Conservation (phyloP, 495 filamentous ascomycete genomes). For the Sphaerosporella brunnea region DNA sequence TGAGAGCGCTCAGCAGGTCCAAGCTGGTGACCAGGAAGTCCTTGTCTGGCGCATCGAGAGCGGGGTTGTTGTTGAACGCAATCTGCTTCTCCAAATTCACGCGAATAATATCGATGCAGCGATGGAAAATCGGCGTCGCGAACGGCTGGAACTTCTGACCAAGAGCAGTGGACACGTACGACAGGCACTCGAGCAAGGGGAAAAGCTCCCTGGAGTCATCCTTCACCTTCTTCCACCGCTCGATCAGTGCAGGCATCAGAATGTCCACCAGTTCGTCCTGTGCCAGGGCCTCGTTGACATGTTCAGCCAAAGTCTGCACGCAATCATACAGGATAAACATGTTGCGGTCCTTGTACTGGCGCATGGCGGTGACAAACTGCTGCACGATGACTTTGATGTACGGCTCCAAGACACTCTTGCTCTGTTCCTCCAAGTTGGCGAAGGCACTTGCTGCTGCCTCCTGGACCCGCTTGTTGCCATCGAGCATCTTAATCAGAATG, state of each 20-base stretch:
- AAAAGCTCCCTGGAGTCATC: constrained; percentile 90
- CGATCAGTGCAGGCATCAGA: constrained; percentile 87
- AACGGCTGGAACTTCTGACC: constrained; percentile 68
- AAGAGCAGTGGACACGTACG: constrained; percentile 80
- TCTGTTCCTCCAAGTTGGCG: constrained; percentile 88
- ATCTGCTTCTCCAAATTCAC: constrained; percentile 66
- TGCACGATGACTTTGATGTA: constrained; percentile 81
- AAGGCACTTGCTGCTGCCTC: constrained; percentile 94
- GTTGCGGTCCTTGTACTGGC: constrained; percentile 91
- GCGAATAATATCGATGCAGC: constrained; percentile 81
- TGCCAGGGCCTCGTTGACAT: constrained; percentile 62
- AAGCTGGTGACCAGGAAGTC: constrained; percentile 95
- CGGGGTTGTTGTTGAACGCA: constrained; percentile 42
- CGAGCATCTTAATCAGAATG: constrained; percentile 81
- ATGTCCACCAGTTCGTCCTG: constrained; percentile 59
- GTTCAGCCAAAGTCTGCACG: constrained; percentile 89
- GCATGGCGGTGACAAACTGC: constrained; percentile 84
- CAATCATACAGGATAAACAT: constrained; percentile 99
- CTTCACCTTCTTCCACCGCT: constrained; percentile 68
- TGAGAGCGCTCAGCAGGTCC: constrained; percentile 82
- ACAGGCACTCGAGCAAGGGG: constrained; percentile 83
- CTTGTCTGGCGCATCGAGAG: constrained; percentile 72
- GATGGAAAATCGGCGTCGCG: constrained; percentile 61
- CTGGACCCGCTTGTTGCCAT: constrained; percentile 93
- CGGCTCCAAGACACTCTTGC: constrained; percentile 55